Evolutionary conservation across 1,284 basidiomycete species (phyloP).

Genomic region (Nidula niveotomentosa): DNA sequence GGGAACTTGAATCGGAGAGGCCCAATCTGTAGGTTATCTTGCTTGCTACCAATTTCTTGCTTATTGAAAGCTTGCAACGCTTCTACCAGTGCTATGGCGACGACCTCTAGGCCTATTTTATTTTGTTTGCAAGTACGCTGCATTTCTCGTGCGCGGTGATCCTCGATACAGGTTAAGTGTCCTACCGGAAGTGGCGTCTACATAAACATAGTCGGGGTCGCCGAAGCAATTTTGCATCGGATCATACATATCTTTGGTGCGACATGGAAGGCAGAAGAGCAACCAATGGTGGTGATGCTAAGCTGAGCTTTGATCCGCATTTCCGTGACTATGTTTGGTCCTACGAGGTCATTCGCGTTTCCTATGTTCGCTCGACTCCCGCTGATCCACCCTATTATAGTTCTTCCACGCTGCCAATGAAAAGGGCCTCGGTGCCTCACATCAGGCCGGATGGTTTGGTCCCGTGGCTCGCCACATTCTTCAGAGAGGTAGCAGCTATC

Average conservation of each 20-base stretch:
- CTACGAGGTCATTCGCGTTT: conserved; percentile 67
- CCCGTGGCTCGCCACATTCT: conserved; percentile 91
- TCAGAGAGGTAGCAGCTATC: conserved; percentile 82
- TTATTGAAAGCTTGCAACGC: conserved; percentile 92
- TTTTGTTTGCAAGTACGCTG: not conserved
- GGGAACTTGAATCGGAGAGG: conserved; percentile 98
- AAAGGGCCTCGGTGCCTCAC: conserved; percentile 75
- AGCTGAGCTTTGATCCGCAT: conserved; percentile 91
- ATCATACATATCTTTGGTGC: conserved; percentile 95
- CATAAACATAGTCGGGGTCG: conserved; percentile 92
- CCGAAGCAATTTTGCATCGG: conserved; percentile 97
- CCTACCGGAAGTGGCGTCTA: conserved; percentile 94
- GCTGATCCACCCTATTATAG: conserved; percentile 31
- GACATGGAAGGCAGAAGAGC: conserved; percentile 86
- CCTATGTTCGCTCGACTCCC: conserved; percentile 1
- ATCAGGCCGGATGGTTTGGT: conserved; percentile 98
- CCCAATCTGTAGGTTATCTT: conserved; percentile 66
- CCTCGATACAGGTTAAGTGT: conserved; percentile 72
- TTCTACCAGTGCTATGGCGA: conserved; percentile 98
- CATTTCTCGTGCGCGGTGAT: not conserved
- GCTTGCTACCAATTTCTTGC: conserved; percentile 94
- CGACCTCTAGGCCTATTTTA: conserved; percentile 57
- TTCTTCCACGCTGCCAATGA: conserved; percentile 97
- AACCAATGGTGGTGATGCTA: conserved; percentile 88
- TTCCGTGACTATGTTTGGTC: conserved; percentile 97